Evolutionary conservation across 345 rosid species (phyloP), one percentile per base, ranked within the genome.

Genomic region (Murraya paniculata): DNA sequence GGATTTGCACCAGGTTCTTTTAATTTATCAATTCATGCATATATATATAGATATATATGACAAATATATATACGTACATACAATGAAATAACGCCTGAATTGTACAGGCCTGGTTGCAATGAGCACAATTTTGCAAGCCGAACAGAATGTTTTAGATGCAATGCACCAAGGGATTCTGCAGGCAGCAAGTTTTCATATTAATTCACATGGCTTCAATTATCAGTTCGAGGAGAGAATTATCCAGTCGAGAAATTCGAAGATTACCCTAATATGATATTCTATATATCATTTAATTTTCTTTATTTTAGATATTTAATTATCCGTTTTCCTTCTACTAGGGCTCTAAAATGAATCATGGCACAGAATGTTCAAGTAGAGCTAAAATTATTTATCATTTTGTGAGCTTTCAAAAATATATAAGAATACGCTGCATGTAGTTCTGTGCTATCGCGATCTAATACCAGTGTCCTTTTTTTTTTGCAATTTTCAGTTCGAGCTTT

Each of bases 101-200:
- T 55, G 13, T 13, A 31, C 81, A 93, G 98, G 89, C 22, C 86
- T 68, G 98, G 94, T 7, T 95, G 98, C 85, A 91, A 93, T 28
- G 94, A 90, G 80, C 99, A 95, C 78, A 95, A 95, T 86, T 95
- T 93, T 41, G 99, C 99, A 13, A 95, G 93, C 84, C 86, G 99
- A 79, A 93, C 78, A 75, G 96, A 95, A 81, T 93, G 99, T 72
- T 95, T 92, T 84, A 85, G 91, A 78, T 95, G 99, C 93, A 92
- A 88, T 82, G 96, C 98, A 2, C 98, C 97, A 24, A 89, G 93
- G 80, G 98, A 93, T 48, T 72, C 80, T 66, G 67, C 80, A 68
- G 67, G 79, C 75, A 79, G 38, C 75, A 85, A 78, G 59, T 76
- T 78, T 75, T 84, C 87, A n/a, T 85, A 82, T 67, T 87, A 83